Conservation (phyloP, 768 basidiomycete species). For the Lentinula edodes region DNA sequence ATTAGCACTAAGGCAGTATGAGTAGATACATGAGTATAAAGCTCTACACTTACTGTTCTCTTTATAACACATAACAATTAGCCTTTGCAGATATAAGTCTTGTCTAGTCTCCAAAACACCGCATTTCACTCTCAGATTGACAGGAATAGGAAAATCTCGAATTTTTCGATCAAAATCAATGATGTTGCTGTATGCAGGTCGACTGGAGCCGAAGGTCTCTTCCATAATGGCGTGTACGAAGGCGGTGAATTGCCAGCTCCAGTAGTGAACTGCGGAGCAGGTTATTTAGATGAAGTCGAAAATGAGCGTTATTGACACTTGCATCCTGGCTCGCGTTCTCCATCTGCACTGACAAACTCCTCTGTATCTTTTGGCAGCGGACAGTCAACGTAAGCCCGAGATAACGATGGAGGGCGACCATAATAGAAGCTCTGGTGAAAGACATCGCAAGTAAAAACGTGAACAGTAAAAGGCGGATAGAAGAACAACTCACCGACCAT, state of each 20-base stretch:
- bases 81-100: constrained; percentile 33
- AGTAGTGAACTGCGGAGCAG: constrained; percentile 40
- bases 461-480: not conserved
- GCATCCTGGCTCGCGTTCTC: constrained; percentile 38
- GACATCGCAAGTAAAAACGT: not conserved
- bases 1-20: constrained; percentile 40
- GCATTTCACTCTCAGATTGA: constrained; percentile 34
- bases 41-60: constrained; percentile 37
- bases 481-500: constrained; percentile 40
- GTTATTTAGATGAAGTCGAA: not conserved
- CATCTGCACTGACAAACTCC: constrained; percentile 25
- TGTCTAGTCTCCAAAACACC: constrained; percentile 14
- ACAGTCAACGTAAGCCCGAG: constrained; percentile 48
- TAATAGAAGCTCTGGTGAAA: constrained; percentile 49
- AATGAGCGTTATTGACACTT: constrained; percentile 9
- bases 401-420: constrained; percentile 56
- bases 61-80: constrained; percentile 38
- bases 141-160: constrained; percentile 53
- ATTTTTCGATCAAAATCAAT: constrained; percentile 56
- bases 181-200: constrained; percentile 45
- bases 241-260: constrained; percentile 50
- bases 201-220: constrained; percentile 45
- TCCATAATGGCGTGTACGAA: constrained; percentile 47
- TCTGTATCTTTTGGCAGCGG: constrained; percentile 44
- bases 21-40: not conserved